Conservation (phyloP, 2,329 filamentous ascomycete species). For the Elsinoe necatrix region DNA sequence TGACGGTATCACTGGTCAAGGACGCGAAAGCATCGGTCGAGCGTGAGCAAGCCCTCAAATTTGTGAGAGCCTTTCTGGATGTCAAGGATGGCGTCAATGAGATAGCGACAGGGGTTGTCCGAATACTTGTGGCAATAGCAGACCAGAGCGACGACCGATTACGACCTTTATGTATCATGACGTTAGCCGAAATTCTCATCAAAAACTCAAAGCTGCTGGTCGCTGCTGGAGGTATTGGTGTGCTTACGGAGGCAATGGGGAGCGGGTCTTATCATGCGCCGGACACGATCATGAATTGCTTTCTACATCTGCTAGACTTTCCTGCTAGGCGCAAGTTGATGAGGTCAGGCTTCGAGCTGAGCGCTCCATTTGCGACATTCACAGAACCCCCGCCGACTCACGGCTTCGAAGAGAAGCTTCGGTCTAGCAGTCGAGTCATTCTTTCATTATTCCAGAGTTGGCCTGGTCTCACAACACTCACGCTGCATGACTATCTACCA, state of each 20-base stretch:
- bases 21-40: constrained; percentile 96
- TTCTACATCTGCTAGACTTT: constrained; percentile 80
- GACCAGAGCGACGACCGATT: constrained; percentile 79
- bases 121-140: constrained; percentile 83
- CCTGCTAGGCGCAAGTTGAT: constrained; percentile 73
- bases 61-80: constrained; percentile 88
- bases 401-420: constrained; percentile 56
- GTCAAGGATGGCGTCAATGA: constrained; percentile 88
- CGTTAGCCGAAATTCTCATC: constrained; percentile 81
- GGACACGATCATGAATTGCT: constrained; percentile 77
- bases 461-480: constrained; percentile 81
- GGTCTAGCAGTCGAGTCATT: constrained; percentile 87
- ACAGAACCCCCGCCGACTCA: constrained; percentile 63
- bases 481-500: constrained; percentile 79
- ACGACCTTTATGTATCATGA: constrained; percentile 84
- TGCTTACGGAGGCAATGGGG: constrained; percentile 82
- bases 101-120: constrained; percentile 75
- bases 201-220: constrained; percentile 75
- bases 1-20: constrained; percentile 86
- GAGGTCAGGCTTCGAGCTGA: constrained; percentile 80
- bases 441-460: constrained; percentile 85
- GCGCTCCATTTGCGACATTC: constrained; percentile 78
- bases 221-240: constrained; percentile 72
- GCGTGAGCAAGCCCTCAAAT: constrained; percentile 92
- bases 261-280: constrained; percentile 90